Percentiles rank a stretch among this genome's conserved stretches.
These are phyloP conservation scores for Hordeum pubiflorum DNA, from an alignment of 202 grass and related monocot genomes.

Conservation along the genomic window DNA sequence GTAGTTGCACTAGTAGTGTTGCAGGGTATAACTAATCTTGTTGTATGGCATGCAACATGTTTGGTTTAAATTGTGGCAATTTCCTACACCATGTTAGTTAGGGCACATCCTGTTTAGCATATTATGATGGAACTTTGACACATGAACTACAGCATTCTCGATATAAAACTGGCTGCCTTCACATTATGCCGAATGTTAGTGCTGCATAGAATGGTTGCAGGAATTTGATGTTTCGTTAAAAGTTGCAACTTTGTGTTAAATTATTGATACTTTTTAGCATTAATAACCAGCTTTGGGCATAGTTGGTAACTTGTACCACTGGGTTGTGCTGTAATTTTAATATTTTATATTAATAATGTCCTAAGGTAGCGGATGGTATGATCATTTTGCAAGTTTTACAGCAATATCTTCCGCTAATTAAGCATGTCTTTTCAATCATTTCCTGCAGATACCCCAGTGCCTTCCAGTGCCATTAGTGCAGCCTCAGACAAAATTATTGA, in stretches of 20 bases:
- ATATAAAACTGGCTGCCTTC: not conserved
- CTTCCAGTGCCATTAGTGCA: constrained; percentile 29
- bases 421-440: constrained; percentile 32
- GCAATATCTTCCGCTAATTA: constrained; percentile 6
- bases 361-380: not conserved
- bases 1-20: not conserved
- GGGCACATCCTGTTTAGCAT: constrained; percentile 7
- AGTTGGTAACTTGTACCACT: not conserved
- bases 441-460: constrained; percentile 37
- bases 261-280: not conserved
- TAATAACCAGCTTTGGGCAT: not conserved
- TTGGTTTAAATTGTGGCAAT: not conserved
- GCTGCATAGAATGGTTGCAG: not conserved
- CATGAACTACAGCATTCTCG: not conserved
- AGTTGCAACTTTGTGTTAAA: not conserved
- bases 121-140: constrained; percentile 16
- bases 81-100: not conserved
- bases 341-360: constrained; percentile 7
- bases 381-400: constrained; percentile 1
- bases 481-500: constrained; percentile 69
- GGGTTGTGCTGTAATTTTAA: not conserved
- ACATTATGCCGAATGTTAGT: not conserved
- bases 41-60: not conserved
- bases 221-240: not conserved
- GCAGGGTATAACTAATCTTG: not conserved